Evolutionary conservation across 371 early-diverging fungal genomes (phyloP).

Genomic region (Choanephora cucurbitarum): DNA sequence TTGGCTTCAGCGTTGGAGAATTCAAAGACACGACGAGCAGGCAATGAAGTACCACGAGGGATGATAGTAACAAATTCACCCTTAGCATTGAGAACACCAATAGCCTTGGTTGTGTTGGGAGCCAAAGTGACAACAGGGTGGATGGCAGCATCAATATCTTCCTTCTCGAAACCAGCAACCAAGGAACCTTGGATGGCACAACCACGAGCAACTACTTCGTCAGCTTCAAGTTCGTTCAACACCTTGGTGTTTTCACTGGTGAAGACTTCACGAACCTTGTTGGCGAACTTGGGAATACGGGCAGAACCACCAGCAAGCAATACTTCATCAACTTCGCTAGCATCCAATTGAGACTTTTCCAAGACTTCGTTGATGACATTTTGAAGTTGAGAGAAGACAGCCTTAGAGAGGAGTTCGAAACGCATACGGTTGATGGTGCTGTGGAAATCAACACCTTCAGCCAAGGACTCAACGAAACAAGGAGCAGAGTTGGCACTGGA

Average conservation of each 20-base stretch:
- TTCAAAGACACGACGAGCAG: conserved; percentile 76
- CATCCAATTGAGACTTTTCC: conserved; percentile 65
- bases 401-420: conserved; percentile 88
- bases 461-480: conserved; percentile 90
- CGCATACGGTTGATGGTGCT: conserved; percentile 86
- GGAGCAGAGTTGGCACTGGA: conserved; percentile 86
- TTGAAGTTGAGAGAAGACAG: conserved; percentile 77
- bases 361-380: conserved; percentile 76
- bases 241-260: conserved; percentile 79
- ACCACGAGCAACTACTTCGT: conserved; percentile 98
- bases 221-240: conserved; percentile 78
- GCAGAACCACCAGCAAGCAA: conserved; percentile 98
- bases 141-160: conserved; percentile 54
- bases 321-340: conserved; percentile 82
- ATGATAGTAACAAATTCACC: conserved; percentile 79
- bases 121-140: conserved; percentile 68
- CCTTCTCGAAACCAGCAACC: conserved; percentile 60
- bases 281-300: conserved; percentile 96
- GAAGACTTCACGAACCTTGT: conserved; percentile 84
- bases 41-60: conserved; percentile 83
- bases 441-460: conserved; percentile 94
- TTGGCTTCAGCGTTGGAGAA: conserved; percentile 68
- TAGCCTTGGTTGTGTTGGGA: conserved; percentile 69
- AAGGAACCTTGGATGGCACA: conserved; percentile 95
- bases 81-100: conserved; percentile 77